A percentile compares a stretch with the other conserved stretches of the same genome.
Evolutionary conservation across 1,284 basidiomycete genomes (phyloP).

Genomic region (Rhodotorula sp.): DNA sequence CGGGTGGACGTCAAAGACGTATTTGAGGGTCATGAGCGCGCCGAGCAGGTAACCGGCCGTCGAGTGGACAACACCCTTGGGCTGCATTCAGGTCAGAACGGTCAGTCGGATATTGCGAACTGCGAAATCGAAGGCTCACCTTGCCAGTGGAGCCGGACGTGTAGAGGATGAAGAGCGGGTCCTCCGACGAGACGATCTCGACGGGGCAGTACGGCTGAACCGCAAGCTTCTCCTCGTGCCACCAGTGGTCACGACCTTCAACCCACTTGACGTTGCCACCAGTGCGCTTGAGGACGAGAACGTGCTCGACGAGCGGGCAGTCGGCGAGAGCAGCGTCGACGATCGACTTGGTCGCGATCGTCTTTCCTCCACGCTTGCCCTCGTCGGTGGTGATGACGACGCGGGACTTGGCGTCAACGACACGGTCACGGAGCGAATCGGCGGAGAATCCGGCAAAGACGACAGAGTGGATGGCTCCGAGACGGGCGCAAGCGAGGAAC

Average conservation of each 20-base stretch:
- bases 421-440: conserved; percentile 92
- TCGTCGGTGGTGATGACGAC: conserved; percentile 96
- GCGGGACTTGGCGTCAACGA: conserved; percentile 82
- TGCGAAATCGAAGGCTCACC: conserved; percentile 12
- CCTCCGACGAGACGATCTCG: conserved; percentile 82
- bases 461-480: conserved; percentile 97
- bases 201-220: conserved; percentile 82
- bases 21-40: conserved; percentile 61
- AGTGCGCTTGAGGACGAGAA: conserved; percentile 84
- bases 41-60: conserved; percentile 65
- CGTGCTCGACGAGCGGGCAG: conserved; percentile 82
- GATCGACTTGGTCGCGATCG: conserved; percentile 93
- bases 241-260: conserved; percentile 88
- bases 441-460: conserved; percentile 97
- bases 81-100: conserved; percentile 52
- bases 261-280: conserved; percentile 80
- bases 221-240: conserved; percentile 84
- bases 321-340: conserved; percentile 88
- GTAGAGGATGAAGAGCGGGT: conserved; percentile 97
- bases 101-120: not conserved
- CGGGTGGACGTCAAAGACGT: conserved; percentile 93
- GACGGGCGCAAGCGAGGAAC: conserved; percentile 94
- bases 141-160: conserved; percentile 42
- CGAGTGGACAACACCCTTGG: conserved; percentile 94
- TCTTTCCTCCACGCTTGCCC: conserved; percentile 88